Evolutionary conservation across 495 filamentous ascomycete species (phyloP).

Genomic region (Lophiostoma macrostomum): DNA sequence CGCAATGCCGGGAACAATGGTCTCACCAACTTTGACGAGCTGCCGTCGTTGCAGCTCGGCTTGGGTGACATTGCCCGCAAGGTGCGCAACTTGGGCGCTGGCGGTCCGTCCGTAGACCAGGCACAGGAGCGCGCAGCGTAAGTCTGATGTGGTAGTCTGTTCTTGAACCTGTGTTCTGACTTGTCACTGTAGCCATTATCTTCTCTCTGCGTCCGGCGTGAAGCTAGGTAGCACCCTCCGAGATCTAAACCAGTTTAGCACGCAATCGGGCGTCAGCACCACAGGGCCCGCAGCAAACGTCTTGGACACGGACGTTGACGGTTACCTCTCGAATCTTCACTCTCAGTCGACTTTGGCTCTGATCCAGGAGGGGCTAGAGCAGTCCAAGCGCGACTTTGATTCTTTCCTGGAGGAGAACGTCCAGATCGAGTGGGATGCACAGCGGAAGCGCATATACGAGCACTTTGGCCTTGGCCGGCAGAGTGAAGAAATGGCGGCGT

Average conservation of each 20-base stretch:
- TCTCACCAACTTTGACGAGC: constrained; percentile 52
- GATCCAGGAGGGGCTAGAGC: constrained; percentile 81
- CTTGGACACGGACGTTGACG: constrained; percentile 73
- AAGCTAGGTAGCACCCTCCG: constrained; percentile 72
- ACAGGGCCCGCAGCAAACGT: constrained; percentile 44
- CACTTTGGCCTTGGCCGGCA: constrained; percentile 80
- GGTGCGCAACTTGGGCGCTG: constrained; percentile 69
- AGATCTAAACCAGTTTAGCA: constrained; percentile 64
- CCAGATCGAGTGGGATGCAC: constrained; percentile 90
- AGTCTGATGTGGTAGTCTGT: constrained; percentile 34
- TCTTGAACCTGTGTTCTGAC: neutral
- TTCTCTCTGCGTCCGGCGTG: constrained; percentile 86
- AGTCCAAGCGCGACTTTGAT: constrained; percentile 87
- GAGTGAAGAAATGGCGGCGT: constrained; percentile 43
- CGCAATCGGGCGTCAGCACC: constrained; percentile 45
- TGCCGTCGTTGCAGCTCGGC: constrained; percentile 74
- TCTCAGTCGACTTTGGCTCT: constrained; percentile 87
- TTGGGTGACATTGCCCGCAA: constrained; percentile 83
- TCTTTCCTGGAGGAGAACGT: constrained; percentile 89
- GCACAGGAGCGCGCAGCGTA: constrained; percentile 60
- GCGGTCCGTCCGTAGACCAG: constrained; percentile 46
- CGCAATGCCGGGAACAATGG: constrained; percentile 49
- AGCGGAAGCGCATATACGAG: constrained; percentile 86
- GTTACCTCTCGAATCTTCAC: constrained; percentile 77
- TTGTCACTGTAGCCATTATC: constrained; percentile 58